Evolutionary conservation across 2,329 filamentous ascomycete species (phyloP), one percentile per base, ranked within the genome.

Genomic region (Penicillium palitans): DNA sequence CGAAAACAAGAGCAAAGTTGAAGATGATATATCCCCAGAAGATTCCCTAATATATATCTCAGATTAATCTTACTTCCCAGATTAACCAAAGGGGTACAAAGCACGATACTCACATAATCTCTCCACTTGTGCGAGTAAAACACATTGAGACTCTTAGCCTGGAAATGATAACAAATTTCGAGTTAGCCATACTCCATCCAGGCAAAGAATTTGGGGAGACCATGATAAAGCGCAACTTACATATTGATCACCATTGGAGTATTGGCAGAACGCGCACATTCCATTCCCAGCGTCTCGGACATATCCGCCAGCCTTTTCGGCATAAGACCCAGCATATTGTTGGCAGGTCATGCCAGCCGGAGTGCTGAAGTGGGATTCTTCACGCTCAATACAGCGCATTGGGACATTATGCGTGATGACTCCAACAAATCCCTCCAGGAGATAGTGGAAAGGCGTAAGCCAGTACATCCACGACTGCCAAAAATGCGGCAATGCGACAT

Each of bases 391-490:
- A 60, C 88, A 90, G 7, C 70, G 60, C 17, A 90, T 80, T 0
- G 81, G 80, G 19, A 86, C 76, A 0, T 81, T 74, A 60, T 87
- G 80, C 0, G 83, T 79, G 0, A 84, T 76, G 15, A 83, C 80
- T 0, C 79, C 83, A 1, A 90, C 76, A 52, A 88, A 80, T 0
- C 80, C 86, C 66, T 87, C 84, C 2, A 90, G 74, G 0, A 89
- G 79, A 64, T 90, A 90, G 60, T 84, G 82, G 72, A 89, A 89
- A 0, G 88, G 88, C 0, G 86, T 86, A 24, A 90, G 77, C 73
- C 83, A 84, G 71, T 90, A 89, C 83, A 87, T 85, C 82, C 82
- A 85, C 8, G 73, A 74, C 15, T 80, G 76, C 89, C 89, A 92
- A 73, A 91, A 91, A 0, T 72, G 65, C 9, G 85, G 83, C 24